Conservation (phyloP, 2,329 filamentous ascomycete species). For the Phialocephala sp. region DNA sequence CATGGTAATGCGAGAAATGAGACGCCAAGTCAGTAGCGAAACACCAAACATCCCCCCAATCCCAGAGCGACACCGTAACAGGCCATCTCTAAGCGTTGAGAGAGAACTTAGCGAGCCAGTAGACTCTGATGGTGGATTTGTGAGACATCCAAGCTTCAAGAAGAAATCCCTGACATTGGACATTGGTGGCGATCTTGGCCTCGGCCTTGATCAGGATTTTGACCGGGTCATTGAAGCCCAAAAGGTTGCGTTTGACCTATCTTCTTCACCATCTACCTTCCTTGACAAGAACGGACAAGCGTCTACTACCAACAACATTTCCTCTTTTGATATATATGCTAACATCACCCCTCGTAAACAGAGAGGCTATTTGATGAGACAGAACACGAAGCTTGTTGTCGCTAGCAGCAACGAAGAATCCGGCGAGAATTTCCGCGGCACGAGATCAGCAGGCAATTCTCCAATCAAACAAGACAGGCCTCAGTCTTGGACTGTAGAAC, state of each 20-base stretch:
- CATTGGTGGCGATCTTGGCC: constrained; percentile 74
- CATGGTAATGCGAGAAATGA: constrained; percentile 81
- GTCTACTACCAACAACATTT: constrained; percentile 42
- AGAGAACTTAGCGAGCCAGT: constrained; percentile 34
- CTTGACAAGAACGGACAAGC: constrained; percentile 50
- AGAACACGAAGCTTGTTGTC: constrained; percentile 96
- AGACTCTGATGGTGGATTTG: constrained; percentile 42
- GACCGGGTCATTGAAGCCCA: constrained; percentile 93
- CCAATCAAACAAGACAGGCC: constrained; percentile 78
- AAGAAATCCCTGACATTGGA: constrained; percentile 83
- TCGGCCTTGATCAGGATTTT: constrained; percentile 90
- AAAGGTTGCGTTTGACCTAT: constrained; percentile 75
- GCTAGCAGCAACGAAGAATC: constrained; percentile 77
- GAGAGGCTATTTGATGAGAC: constrained; percentile 98
- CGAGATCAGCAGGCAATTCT: constrained; percentile 69
- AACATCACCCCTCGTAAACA: constrained; percentile 69
- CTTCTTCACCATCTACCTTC: constrained; percentile 34
- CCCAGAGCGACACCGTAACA: constrained; percentile 63
- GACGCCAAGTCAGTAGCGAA: constrained; percentile 83
- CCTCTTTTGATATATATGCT: constrained; percentile 54
- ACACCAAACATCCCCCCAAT: constrained; percentile 64
- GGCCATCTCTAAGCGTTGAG: constrained; percentile 56
- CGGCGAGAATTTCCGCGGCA: constrained; percentile 56
- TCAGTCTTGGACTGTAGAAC: constrained; percentile 95
- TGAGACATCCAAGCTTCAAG: constrained; percentile 74